Conservation (phyloP, 1,284 basidiomycete species). For the Melanopsichium pennsylvanicum region DNA sequence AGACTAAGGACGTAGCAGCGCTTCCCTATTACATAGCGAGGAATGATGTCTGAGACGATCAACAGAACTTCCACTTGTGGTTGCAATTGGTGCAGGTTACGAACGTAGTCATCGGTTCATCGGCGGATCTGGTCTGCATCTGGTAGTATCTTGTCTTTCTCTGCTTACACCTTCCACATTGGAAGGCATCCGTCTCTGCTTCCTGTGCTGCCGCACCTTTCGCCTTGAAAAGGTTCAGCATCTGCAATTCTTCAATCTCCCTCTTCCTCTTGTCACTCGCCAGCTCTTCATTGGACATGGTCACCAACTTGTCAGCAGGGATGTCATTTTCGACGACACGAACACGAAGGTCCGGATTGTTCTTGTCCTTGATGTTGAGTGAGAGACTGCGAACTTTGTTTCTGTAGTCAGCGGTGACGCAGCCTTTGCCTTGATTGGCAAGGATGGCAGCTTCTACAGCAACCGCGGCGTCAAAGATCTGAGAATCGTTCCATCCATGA, state of each 20-base stretch:
- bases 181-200: slow-evolving; percentile 98
- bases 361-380: slow-evolving; percentile 93
- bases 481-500: slow-evolving; percentile 41
- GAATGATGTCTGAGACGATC: not conserved
- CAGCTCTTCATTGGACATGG: slow-evolving; percentile 90
- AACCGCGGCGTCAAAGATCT: slow-evolving; percentile 67
- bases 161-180: slow-evolving; percentile 82
- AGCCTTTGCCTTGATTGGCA: slow-evolving; percentile 49
- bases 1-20: too few relatives aligned
- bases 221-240: slow-evolving; percentile 83
- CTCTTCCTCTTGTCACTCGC: slow-evolving; percentile 88
- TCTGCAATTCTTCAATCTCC: slow-evolving; percentile 74
- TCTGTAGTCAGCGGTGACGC: slow-evolving; percentile 70
- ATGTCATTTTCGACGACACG: slow-evolving; percentile 84
- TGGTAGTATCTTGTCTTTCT: slow-evolving; percentile 63
- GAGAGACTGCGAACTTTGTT: slow-evolving; percentile 87
- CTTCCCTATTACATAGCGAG: too few relatives aligned
- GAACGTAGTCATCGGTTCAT: slow-evolving; percentile 65
- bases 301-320: slow-evolving; percentile 75
- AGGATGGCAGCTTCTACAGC: slow-evolving; percentile 68
- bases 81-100: slow-evolving; percentile 63
- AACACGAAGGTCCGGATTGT: slow-evolving; percentile 85
- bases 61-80: slow-evolving; percentile 65
- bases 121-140: slow-evolving; percentile 64
- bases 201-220: slow-evolving; percentile 81